These are phyloP conservation scores for Adansonia madagascariensis DNA, from an alignment of 441 rosid species.

Conservation along the genomic window DNA sequence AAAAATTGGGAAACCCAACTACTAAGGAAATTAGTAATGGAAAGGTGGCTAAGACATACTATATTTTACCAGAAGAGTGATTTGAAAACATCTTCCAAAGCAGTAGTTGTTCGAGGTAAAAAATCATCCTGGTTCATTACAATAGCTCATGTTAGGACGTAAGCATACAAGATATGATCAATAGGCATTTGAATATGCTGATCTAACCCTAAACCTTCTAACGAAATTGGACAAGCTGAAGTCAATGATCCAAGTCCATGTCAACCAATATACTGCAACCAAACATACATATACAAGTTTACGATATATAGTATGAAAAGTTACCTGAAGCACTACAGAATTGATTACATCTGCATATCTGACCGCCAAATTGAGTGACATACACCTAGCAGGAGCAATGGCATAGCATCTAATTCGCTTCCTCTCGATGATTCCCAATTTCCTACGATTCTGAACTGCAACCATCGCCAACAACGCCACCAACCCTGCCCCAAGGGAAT, in stretches of 20 bases:
- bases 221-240: slow-evolving; percentile 10
- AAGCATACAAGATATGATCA: neutral
- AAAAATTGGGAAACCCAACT: neutral
- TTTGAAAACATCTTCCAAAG: slow-evolving; percentile 80
- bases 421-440: slow-evolving; percentile 71
- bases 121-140: slow-evolving; percentile 76
- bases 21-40: slow-evolving; percentile 2
- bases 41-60: slow-evolving; percentile 46
- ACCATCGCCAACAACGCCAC: slow-evolving; percentile 64
- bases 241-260: neutral
- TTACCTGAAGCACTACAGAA: slow-evolving; percentile 83
- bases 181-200: neutral
- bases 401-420: slow-evolving; percentile 77
- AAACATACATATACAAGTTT: slow-evolving; percentile 11
- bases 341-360: slow-evolving; percentile 84
- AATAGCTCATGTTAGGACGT: slow-evolving; percentile 34
- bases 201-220: neutral
- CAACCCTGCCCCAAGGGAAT: slow-evolving; percentile 84
- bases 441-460: slow-evolving; percentile 57
- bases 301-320: neutral
- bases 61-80: slow-evolving; percentile 77
- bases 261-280: neutral
- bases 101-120: slow-evolving; percentile 81
- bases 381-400: slow-evolving; percentile 82
- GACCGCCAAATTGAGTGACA: slow-evolving; percentile 87